Evolutionary conservation across 2,329 filamentous ascomycete genomes (phyloP).

Genomic region (Ascochyta koolunga): DNA sequence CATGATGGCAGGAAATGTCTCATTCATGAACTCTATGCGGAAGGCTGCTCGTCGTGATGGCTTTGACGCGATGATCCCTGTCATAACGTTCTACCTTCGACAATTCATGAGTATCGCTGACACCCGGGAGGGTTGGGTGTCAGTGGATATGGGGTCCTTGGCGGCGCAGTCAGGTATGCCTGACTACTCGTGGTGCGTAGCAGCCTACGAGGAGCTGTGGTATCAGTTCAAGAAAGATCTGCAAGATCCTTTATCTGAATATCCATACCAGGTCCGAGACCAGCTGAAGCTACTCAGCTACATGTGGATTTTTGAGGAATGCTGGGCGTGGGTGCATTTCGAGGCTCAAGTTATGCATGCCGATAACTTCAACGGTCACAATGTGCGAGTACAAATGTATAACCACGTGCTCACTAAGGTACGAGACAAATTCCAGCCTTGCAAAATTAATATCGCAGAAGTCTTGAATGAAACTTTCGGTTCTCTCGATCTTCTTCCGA

Average conservation of each 20-base stretch:
- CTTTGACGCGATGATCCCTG: background rate
- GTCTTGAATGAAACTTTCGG: background rate
- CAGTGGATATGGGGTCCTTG: background rate
- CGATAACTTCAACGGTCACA: too few species aligned
- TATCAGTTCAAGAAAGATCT: background rate
- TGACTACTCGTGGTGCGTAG: background rate
- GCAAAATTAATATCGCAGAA: background rate
- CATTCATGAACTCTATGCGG: too few species aligned
- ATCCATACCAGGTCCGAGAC: background rate
- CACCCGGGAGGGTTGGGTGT: background rate
- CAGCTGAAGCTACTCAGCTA: background rate
- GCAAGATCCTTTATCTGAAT: background rate
- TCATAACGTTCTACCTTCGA: conserved; percentile 2
- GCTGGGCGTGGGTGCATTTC: background rate
- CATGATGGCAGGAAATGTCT: too few species aligned
- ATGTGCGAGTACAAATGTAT: too few species aligned
- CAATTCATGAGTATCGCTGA: background rate
- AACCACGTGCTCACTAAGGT: background rate
- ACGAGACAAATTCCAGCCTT: background rate
- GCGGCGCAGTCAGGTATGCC: background rate
- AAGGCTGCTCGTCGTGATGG: background rate
- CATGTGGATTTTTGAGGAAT: background rate
- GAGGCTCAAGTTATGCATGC: background rate
- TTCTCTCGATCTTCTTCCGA: too few species aligned
- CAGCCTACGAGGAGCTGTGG: background rate